Evolutionary conservation across 2,329 filamentous ascomycete species (phyloP).

Genomic region (Cytospora schulzeri): DNA sequence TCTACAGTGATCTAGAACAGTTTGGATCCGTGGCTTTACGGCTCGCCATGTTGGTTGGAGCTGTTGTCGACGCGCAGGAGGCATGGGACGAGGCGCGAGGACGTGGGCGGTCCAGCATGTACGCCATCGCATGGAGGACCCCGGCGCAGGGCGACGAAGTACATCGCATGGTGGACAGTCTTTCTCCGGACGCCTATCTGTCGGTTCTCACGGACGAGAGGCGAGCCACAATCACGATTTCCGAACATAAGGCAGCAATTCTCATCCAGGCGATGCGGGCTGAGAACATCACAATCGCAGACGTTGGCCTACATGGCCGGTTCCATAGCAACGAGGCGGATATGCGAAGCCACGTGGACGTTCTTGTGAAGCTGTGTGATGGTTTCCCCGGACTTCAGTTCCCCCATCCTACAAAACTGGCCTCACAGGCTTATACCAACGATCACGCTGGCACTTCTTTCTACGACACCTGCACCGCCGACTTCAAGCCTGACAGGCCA

Average conservation of each 20-base stretch:
- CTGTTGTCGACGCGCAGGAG: slow-evolving; percentile 40
- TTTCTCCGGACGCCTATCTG: slow-evolving; percentile 38
- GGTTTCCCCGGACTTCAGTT: background rate
- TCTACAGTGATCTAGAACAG: slow-evolving; percentile 34
- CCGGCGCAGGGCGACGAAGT: slow-evolving; percentile 29
- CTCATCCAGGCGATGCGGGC: background rate
- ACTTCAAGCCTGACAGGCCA: background rate
- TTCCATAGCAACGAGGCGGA: background rate
- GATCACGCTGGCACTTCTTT: too few species aligned
- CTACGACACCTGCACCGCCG: background rate
- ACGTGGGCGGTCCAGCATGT: slow-evolving; percentile 33
- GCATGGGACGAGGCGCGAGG: slow-evolving; percentile 27
- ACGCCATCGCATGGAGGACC: slow-evolving; percentile 32
- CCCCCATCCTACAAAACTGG: background rate
- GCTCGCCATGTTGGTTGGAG: slow-evolving; percentile 42
- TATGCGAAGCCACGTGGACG: background rate
- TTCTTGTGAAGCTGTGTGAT: background rate
- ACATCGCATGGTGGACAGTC: slow-evolving; percentile 27
- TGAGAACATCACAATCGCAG: background rate
- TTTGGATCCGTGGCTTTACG: slow-evolving; percentile 42
- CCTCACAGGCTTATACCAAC: too few species aligned
- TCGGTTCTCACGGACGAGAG: slow-evolving; percentile 42
- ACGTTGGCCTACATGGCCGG: background rate
- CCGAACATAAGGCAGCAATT: slow-evolving; percentile 17
- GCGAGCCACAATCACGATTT: slow-evolving; percentile 40